Conservation (phyloP, 2,329 filamentous ascomycete species). For the Epichloe glyceriae region DNA sequence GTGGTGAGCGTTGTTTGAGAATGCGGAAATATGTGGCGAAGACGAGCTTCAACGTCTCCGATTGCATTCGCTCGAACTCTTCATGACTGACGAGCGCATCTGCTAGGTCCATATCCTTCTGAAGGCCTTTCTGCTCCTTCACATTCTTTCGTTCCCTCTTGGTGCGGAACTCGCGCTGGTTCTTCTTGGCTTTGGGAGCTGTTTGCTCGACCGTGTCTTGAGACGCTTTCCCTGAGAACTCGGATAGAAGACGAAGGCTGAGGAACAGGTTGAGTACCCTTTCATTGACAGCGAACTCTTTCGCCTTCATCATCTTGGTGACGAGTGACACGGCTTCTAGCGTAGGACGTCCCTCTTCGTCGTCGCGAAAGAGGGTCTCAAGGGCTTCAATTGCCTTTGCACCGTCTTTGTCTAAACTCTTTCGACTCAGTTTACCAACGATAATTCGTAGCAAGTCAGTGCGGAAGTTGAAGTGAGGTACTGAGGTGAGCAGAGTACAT, state of each 20-base stretch:
- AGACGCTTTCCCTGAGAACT: conserved; percentile 77
- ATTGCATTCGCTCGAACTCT: conserved; percentile 85
- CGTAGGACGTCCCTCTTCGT: conserved; percentile 81
- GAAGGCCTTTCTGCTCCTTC: conserved; percentile 75
- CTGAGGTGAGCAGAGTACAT: conserved; percentile 64
- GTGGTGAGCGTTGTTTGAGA: conserved; percentile 65
- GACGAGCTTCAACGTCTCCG: conserved; percentile 89
- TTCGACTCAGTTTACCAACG: conserved; percentile 66
- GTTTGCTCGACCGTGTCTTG: conserved; percentile 55
- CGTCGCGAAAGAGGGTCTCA: conserved; percentile 69
- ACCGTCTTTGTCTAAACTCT: conserved; percentile 61
- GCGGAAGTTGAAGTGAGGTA: conserved; percentile 96
- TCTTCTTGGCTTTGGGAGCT: conserved; percentile 35
- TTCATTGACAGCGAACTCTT: conserved; percentile 72
- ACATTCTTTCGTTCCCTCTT: conserved; percentile 74
- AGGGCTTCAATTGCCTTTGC: conserved; percentile 65
- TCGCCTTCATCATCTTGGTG: conserved; percentile 89
- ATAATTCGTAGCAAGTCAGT: conserved; percentile 77
- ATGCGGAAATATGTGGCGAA: conserved; percentile 94
- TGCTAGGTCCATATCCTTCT: conserved; percentile 87
- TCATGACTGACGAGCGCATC: conserved; percentile 87
- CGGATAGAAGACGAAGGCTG: conserved; percentile 73
- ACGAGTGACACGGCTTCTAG: conserved; percentile 76
- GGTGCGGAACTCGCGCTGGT: conserved; percentile 75
- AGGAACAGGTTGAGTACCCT: conserved; percentile 82